A percentile compares a stretch with the other conserved stretches of the same genome.
Evolutionary conservation across 176 grass and related monocot genomes (phyloP).

Genomic region (Oryza officinalis): DNA sequence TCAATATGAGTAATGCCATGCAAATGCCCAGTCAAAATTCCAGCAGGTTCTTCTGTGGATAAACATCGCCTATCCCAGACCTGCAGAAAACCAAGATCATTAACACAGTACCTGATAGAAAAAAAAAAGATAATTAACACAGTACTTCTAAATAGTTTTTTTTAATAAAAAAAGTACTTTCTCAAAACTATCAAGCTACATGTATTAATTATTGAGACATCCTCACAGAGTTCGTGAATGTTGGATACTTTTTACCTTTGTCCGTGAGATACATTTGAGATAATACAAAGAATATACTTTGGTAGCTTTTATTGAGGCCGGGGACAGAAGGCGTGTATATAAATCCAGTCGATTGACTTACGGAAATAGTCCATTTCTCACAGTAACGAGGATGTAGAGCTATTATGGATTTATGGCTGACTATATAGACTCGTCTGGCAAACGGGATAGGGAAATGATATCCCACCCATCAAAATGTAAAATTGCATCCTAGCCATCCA

Average conservation of each 20-base stretch:
- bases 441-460: too few species aligned
- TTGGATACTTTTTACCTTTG: too few species aligned
- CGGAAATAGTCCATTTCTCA: neutral
- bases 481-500: too few species aligned
- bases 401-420: neutral
- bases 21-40: conserved; percentile 75
- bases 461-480: too few species aligned
- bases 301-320: too few species aligned
- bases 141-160: conserved; percentile 26
- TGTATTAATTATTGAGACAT: too few species aligned
- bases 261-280: neutral
- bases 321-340: neutral
- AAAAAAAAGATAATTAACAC: conserved; percentile 27
- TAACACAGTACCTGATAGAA: neutral
- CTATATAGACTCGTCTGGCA: too few species aligned
- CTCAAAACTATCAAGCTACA: neutral
- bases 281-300: neutral
- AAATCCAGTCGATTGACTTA: neutral
- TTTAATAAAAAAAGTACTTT: neutral
- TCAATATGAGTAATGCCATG: conserved; percentile 87
- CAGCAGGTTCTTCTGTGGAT: conserved; percentile 64
- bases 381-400: neutral
- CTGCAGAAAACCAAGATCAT: conserved; percentile 44
- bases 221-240: too few species aligned
- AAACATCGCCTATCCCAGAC: conserved; percentile 91